Percentiles rank a stretch among this genome's conserved stretches.
Evolutionary conservation across 257 asterid species (phyloP).

Genomic region (Nicotiana sylvestris): DNA sequence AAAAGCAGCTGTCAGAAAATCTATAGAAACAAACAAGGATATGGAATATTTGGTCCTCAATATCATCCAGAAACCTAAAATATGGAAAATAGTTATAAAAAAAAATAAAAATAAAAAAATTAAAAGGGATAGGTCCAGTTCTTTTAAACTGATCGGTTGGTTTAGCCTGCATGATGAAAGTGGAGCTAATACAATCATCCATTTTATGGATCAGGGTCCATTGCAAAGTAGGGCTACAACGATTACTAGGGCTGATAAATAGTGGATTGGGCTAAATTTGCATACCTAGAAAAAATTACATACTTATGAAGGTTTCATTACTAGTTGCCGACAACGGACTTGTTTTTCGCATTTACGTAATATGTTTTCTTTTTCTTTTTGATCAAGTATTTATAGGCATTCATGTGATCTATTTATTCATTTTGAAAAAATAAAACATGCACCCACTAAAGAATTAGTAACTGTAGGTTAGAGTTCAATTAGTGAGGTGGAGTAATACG

Average conservation of each 20-base stretch:
- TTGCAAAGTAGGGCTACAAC: not conserved
- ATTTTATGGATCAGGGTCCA: conserved; percentile 2
- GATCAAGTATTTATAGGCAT: conserved; percentile 1
- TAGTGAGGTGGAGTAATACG: not conserved
- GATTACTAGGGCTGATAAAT: not conserved
- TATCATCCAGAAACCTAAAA: not conserved
- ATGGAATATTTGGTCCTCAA: not conserved
- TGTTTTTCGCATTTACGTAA: not conserved
- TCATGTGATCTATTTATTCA: not conserved
- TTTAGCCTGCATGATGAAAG: not conserved
- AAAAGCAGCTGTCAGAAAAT: conserved; percentile 22
- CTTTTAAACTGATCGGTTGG: not conserved
- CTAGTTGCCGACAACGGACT: not conserved
- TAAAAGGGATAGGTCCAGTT: no score
- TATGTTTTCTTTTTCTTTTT: not conserved
- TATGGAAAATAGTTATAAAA: not conserved
- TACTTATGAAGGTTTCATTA: not conserved
- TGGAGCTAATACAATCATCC: not conserved
- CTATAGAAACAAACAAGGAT: not conserved
- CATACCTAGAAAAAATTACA: not conserved
- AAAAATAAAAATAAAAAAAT: no score
- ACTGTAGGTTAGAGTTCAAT: not conserved
- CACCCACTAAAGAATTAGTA: not conserved
- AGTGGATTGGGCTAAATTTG: conserved; percentile 6
- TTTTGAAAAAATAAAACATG: not conserved